These are phyloP conservation scores for Pelargonium australe DNA, from an alignment of 441 rosid genomes.

Conservation along the genomic window DNA sequence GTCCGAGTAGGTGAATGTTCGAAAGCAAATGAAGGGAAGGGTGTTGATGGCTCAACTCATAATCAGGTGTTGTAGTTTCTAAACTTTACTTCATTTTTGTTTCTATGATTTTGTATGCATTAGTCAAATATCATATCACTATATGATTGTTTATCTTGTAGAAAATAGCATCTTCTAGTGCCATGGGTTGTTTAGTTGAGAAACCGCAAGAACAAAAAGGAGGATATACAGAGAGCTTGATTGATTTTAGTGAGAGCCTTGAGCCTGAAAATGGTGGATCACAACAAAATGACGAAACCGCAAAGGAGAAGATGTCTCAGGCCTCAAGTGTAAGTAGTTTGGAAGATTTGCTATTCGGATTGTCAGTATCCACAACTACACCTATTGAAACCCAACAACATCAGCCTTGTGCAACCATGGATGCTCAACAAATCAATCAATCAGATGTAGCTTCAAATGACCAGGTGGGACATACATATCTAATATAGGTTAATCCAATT, in stretches of 20 bases:
- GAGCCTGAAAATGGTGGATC: slow-evolving; percentile 27
- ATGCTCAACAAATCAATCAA: too few species aligned
- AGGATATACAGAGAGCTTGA: slow-evolving; percentile 35
- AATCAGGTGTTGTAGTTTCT: slow-evolving; percentile 32
- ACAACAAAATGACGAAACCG: slow-evolving; percentile 22
- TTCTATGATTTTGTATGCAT: too few species aligned
- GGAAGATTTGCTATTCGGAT: slow-evolving; percentile 59
- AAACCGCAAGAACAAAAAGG: slow-evolving; percentile 24
- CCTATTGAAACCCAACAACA: neutral
- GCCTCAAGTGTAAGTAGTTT: slow-evolving; percentile 40
- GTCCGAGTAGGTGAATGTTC: too few species aligned
- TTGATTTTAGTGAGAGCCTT: slow-evolving; percentile 29
- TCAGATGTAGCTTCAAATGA: too few species aligned
- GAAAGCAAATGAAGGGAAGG: slow-evolving; percentile 25
- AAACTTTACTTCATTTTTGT: too few species aligned
- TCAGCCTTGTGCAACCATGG: too few species aligned
- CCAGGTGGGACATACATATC: too few species aligned
- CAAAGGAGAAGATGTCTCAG: slow-evolving; percentile 26
- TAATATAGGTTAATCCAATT: too few species aligned
- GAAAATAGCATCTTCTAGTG: slow-evolving; percentile 21
- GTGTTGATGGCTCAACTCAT: slow-evolving; percentile 28
- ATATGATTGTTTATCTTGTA: too few species aligned
- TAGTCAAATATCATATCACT: too few species aligned
- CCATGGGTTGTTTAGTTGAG: slow-evolving; percentile 13
- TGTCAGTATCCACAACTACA: slow-evolving; percentile 35